A percentile compares a stretch with the other conserved stretches of the same genome.
Conservation (phyloP, 345 rosid species). For the Acer saccharum region DNA sequence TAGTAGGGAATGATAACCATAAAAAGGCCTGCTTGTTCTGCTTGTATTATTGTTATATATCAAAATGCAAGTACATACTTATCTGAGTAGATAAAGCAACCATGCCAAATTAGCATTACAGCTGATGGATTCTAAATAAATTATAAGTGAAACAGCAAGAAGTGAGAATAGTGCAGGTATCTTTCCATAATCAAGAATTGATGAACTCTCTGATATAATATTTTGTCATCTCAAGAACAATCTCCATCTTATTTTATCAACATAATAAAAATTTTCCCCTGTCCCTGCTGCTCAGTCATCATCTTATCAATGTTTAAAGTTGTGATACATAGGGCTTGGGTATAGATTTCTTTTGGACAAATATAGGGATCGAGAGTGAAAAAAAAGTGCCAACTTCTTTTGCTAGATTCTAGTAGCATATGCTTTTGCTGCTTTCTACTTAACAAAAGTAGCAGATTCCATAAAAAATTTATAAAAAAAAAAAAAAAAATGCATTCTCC, state of each 20-base stretch:
- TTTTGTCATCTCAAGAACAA: not conserved
- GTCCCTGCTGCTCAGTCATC: not conserved
- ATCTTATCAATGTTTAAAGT: not conserved
- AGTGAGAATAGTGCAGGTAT: not conserved
- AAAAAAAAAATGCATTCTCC: not conserved
- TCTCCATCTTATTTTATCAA: not conserved
- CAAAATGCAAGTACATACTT: not conserved
- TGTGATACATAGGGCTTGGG: not conserved
- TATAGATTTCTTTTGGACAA: slow-evolving; percentile 6
- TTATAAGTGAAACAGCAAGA: not conserved
- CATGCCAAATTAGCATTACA: not conserved
- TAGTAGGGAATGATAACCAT: slow-evolving; percentile 14
- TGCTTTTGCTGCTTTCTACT: not conserved
- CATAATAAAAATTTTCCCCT: not conserved
- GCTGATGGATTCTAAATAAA: not conserved
- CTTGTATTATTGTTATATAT: not conserved
- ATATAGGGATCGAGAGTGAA: not conserved
- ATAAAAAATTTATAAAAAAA: no score
- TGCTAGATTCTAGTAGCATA: not conserved
- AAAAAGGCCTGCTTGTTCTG: not conserved
- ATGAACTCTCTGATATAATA: not conserved
- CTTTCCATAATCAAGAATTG: not conserved
- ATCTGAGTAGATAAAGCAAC: not conserved
- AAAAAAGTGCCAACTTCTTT: not conserved
- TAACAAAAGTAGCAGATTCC: not conserved